A percentile compares a stretch with the other conserved stretches of the same genome.
phyloP scores from a whole-genome alignment of 2,329 filamentous ascomycete species.

The Colletotrichum lini region DNA sequence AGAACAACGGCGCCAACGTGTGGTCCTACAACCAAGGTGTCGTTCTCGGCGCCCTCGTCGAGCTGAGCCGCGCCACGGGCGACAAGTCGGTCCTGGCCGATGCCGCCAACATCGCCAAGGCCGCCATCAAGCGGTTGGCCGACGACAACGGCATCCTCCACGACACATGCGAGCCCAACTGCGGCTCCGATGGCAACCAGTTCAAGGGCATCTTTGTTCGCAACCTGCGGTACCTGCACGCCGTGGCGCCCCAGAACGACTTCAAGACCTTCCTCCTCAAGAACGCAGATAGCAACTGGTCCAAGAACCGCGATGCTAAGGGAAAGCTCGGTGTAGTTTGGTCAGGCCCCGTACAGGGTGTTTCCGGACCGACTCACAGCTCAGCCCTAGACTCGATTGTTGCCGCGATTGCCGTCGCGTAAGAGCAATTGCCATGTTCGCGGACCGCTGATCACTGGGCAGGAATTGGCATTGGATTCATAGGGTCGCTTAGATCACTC shows the following conservation, averaged over 20 bases:
- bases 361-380: conserved; percentile 73
- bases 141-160: conserved; percentile 64
- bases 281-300: conserved; percentile 78
- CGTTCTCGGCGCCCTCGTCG: conserved; percentile 68
- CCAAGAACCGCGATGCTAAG: conserved; percentile 64
- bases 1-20: conserved; percentile 65
- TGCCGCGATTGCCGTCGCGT: conserved; percentile 65
- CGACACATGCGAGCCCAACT: conserved; percentile 63
- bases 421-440: conserved; percentile 24
- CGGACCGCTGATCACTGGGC: background rate
- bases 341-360: conserved; percentile 70
- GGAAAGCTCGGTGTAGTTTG: conserved; percentile 74
- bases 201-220: conserved; percentile 82
- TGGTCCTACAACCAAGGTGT: conserved; percentile 74
- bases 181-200: conserved; percentile 68
- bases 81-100: conserved; percentile 58
- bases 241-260: conserved; percentile 61
- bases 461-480: conserved; percentile 3
- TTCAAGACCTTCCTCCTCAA: conserved; percentile 69
- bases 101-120: conserved; percentile 65
- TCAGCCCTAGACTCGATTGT: conserved; percentile 78
- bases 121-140: conserved; percentile 62
- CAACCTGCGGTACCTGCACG: conserved; percentile 73
- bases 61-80: conserved; percentile 62
- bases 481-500: conserved; percentile 20